Base-by-base conservation (phyloP, 1,284 basidiomycete genomes). In the Cryptococcus amylolentus region DNA sequence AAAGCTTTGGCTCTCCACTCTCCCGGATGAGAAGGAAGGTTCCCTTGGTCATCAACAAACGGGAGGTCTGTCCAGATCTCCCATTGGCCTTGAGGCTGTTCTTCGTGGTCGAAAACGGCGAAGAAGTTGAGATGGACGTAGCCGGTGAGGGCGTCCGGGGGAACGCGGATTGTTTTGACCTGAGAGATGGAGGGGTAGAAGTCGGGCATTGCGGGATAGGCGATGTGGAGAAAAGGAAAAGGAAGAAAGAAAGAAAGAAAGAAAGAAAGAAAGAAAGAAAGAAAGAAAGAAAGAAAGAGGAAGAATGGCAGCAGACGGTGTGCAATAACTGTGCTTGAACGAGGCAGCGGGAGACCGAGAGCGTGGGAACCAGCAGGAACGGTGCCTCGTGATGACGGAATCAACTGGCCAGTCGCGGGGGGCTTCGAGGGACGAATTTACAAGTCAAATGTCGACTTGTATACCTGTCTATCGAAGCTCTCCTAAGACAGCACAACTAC, bases 31-130 rank as follows among this genome's bases (percentile, higher is more conserved):
- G 51, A 18, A 18, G 51, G 44, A 14, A 20, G 41, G 12, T 45
- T 35, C 12, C 63, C 64, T 8, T 62, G n/a, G 2, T 56, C 39
- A 27, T 63, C 39, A 10, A 65, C n/a, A 13, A 35, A 12, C 3
- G 66, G 61, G 6, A 70, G 47, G 44, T 70, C 64, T 3, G 68
- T 66, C 68, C 68, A 70, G 16, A 68, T 60, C 49, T 70, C 63
- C 65, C 66, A 70, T 14, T 41, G 43, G 5, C 66, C 66, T 20
- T 55, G 50, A 2, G 53, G 23, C 31, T 62, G 57, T 41, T 69
- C 66, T 9, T 48, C 49, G 2, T 51, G 20, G 1, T 52, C 45
- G 26, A 66, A 65, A 18, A 45, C 44, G 23, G 59, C 51, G 39
- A 49, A 47, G 53, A 70, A 68, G 45, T 49, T 59, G 49, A 68